Evolutionary conservation across 2,329 filamentous ascomycete genomes (phyloP).

Genomic region (Aspergillus persii): DNA sequence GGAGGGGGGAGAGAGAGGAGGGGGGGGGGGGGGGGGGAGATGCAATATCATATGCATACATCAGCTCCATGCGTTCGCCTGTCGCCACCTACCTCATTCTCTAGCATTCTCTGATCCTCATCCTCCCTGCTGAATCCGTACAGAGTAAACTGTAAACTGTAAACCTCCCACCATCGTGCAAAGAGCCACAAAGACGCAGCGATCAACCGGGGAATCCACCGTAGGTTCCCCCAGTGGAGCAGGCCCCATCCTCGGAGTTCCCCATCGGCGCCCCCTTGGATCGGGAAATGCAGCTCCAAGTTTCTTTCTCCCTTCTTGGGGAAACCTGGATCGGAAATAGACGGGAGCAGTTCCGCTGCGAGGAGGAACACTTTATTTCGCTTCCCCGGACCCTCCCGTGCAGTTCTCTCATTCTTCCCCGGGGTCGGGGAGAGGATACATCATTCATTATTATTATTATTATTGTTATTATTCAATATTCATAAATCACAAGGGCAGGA

Average conservation of each 20-base stretch:
- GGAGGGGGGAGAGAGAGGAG: background rate
- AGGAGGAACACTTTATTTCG: slow-evolving; percentile 12
- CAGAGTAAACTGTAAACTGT: background rate
- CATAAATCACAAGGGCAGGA: too few relatives aligned
- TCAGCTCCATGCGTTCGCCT: background rate
- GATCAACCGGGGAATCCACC: background rate
- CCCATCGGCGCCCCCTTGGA: background rate
- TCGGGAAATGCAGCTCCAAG: too few relatives aligned
- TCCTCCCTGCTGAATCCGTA: background rate
- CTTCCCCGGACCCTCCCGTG: background rate
- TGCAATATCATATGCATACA: background rate
- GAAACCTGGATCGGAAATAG: slow-evolving; percentile 3
- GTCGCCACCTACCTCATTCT: background rate
- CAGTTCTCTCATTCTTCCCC: too few relatives aligned
- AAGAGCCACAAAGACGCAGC: background rate
- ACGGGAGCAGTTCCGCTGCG: slow-evolving; percentile 10
- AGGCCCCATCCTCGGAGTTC: too few relatives aligned
- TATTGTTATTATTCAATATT: too few relatives aligned
- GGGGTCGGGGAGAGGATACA: too few relatives aligned
- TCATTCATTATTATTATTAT: too few relatives aligned
- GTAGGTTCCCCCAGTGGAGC: background rate
- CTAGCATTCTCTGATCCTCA: background rate
- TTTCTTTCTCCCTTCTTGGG: background rate
- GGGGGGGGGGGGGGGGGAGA: background rate
- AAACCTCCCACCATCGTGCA: background rate